phyloP scores from a whole-genome alignment of 139 green algal species.

The Picochlorum sp. region DNA sequence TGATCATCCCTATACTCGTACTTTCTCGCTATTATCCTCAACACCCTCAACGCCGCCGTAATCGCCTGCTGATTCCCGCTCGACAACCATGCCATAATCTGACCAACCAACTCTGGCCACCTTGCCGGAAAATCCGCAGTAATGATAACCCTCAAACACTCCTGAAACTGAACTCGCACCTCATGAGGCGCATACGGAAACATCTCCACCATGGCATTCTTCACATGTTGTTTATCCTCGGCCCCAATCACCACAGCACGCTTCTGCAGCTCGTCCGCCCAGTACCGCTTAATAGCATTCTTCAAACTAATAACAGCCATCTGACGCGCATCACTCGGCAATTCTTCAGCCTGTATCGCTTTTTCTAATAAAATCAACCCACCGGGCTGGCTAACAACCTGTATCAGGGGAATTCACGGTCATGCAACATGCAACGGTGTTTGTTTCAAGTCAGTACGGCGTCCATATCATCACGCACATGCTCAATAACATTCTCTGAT shows the following conservation, averaged over 20 bases:
- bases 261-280: conserved; percentile 26
- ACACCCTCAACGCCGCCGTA: conserved; percentile 62
- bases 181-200: conserved; percentile 34
- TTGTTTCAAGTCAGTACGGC: too few species aligned
- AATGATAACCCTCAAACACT: conserved; percentile 75
- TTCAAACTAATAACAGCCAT: conserved; percentile 92
- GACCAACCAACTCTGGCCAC: conserved; percentile 72
- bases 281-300: conserved; percentile 74
- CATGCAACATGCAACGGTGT: too few species aligned
- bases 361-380: conserved; percentile 67
- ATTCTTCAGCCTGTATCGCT: conserved; percentile 54
- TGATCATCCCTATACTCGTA: conserved; percentile 92
- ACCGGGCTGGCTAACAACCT: not conserved
- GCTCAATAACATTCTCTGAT: conserved; percentile 60
- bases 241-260: conserved; percentile 24
- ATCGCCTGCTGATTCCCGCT: conserved; percentile 58
- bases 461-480: conserved; percentile 32
- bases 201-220: conserved; percentile 27
- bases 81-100: not conserved
- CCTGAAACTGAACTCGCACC: conserved; percentile 70
- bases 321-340: conserved; percentile 71
- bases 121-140: conserved; percentile 75
- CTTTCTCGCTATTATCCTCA: conserved; percentile 85
- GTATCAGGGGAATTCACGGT: not conserved
- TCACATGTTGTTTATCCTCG: conserved; percentile 67